A percentile compares a stretch with the other conserved stretches of the same genome.
These are phyloP conservation scores for Sanghuangporus baumii DNA, from an alignment of 1,284 basidiomycete genomes.

Conservation along the genomic window DNA sequence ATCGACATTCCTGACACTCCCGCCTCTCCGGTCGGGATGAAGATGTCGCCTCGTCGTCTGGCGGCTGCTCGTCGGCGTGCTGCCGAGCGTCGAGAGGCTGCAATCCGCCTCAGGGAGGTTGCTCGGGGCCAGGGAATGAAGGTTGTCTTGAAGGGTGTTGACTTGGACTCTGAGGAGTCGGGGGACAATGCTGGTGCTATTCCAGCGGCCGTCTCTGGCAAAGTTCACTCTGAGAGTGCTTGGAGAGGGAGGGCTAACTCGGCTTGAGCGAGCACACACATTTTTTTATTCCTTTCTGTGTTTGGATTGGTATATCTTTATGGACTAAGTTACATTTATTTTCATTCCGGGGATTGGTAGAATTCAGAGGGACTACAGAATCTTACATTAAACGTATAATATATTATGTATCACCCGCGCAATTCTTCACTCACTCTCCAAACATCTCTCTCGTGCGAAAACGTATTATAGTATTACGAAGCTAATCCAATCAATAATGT, in stretches of 20 bases:
- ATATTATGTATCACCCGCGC: no score
- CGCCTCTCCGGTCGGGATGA: not conserved
- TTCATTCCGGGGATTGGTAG: no score
- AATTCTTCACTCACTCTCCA: no score
- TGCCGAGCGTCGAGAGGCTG: conserved; percentile 11
- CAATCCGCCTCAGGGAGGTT: not conserved
- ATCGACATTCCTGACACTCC: conserved; percentile 11
- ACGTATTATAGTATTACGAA: no score
- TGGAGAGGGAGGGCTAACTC: not conserved
- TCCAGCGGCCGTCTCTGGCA: not conserved
- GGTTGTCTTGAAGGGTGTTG: conserved; percentile 5
- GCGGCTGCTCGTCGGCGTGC: conserved; percentile 8
- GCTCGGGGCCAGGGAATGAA: conserved; percentile 12
- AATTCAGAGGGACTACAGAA: no score
- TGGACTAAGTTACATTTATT: not conserved
- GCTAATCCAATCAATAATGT: no score
- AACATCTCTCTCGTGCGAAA: no score
- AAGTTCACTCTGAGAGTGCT: not conserved
- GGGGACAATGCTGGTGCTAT: not conserved
- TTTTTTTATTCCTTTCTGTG: not conserved
- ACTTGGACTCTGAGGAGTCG: not conserved
- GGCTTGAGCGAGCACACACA: not conserved
- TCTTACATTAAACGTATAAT: no score
- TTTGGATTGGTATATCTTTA: not conserved
- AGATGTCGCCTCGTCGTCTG: conserved; percentile 11